A percentile compares a stretch with the other conserved stretches of the same genome.
These are phyloP conservation scores for Puya raimondii DNA, from an alignment of 176 grass and related monocot species.

Conservation along the genomic window DNA sequence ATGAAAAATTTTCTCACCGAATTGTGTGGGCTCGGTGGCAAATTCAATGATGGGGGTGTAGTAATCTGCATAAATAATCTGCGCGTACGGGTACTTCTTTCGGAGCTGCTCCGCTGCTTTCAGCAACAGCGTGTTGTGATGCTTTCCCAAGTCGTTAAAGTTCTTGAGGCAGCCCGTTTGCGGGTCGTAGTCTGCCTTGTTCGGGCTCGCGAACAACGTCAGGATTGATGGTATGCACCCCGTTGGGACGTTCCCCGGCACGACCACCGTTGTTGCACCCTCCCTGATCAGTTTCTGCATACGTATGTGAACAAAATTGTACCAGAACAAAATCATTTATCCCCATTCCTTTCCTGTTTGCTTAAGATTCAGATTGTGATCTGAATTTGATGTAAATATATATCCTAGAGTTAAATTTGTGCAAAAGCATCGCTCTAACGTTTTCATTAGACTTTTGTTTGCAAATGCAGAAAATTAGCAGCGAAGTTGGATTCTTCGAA, in stretches of 20 bases:
- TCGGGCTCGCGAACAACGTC: background rate
- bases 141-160: constrained; percentile 8
- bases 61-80: constrained; percentile 12
- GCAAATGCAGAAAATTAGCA: no score
- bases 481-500: no score
- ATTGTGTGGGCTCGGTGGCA: constrained; percentile 7
- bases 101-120: constrained; percentile 3
- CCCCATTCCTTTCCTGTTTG: no score
- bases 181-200: constrained; percentile 16
- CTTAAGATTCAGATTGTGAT: background rate
- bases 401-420: background rate
- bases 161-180: constrained; percentile 24
- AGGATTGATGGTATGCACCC: constrained; percentile 19
- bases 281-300: constrained; percentile 16
- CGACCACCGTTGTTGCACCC: constrained; percentile 23
- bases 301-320: background rate
- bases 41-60: constrained; percentile 19
- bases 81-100: constrained; percentile 4
- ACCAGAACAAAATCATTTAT: no score
- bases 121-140: constrained; percentile 25
- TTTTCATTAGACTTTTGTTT: no score
- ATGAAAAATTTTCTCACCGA: constrained; percentile 9
- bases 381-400: background rate
- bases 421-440: no score
- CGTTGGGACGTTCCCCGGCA: constrained; percentile 24